These are phyloP conservation scores for Pugionium cornutum DNA, from an alignment of 345 rosid genomes.

Conservation along the genomic window DNA sequence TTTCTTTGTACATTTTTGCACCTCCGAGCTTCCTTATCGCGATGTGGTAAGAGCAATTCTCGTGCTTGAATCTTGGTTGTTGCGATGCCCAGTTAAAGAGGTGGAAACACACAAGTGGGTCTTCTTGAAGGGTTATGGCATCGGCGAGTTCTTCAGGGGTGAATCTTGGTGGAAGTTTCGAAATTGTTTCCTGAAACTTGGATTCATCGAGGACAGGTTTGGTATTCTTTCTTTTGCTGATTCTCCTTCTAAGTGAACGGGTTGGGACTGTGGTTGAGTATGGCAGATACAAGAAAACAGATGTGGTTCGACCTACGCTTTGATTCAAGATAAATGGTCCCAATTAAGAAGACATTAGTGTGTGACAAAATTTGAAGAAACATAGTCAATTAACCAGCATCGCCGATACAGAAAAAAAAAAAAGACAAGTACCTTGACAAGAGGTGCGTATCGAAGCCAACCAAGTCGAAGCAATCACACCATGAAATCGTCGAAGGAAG, in stretches of 20 bases:
- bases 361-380: too few relatives aligned
- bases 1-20: constrained; percentile 77
- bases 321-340: background rate
- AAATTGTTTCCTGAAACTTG: constrained; percentile 50
- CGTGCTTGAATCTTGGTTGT: constrained; percentile 75
- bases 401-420: background rate
- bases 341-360: too few relatives aligned
- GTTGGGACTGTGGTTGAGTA: constrained; percentile 57
- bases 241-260: constrained; percentile 64
- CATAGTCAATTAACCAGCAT: background rate
- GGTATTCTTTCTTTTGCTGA: constrained; percentile 48
- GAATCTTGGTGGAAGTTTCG: constrained; percentile 70
- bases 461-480: constrained; percentile 53
- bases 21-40: constrained; percentile 80
- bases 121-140: constrained; percentile 57
- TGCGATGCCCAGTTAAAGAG: constrained; percentile 83
- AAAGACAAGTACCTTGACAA: constrained; percentile 48
- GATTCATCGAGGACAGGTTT: constrained; percentile 61
- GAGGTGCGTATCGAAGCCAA: constrained; percentile 46
- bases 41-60: constrained; percentile 58
- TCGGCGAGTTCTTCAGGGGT: constrained; percentile 63
- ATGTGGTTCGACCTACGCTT: constrained; percentile 12
- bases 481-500: constrained; percentile 51
- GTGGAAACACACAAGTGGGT: constrained; percentile 74
- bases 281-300: constrained; percentile 31